phyloP scores from a whole-genome alignment of 805 yeast genomes.

The Metschnikowia cerradonensis region DNA sequence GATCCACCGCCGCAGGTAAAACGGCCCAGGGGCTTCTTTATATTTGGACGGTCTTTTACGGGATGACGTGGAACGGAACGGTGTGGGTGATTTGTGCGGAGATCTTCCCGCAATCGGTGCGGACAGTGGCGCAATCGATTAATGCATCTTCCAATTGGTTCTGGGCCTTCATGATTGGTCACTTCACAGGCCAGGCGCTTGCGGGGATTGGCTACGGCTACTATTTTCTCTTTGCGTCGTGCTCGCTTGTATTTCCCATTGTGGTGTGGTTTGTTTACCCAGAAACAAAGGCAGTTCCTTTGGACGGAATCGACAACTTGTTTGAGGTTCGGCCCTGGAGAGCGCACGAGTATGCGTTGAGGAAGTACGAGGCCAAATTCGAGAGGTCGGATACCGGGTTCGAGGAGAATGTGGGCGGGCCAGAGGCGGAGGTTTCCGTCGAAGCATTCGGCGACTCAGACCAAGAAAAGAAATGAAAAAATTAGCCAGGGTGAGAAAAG shows the following conservation, averaged over 20 bases:
- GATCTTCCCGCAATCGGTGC: conserved; percentile 40
- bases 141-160: conserved; percentile 47
- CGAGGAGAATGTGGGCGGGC: conserved; percentile 4
- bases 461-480: neutral
- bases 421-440: neutral
- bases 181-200: conserved; percentile 44
- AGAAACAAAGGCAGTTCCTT: conserved; percentile 36
- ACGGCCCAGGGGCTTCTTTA: conserved; percentile 45
- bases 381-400: conserved; percentile 5
- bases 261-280: conserved; percentile 33
- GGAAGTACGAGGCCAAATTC: conserved; percentile 18
- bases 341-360: conserved; percentile 27
- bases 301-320: conserved; percentile 30
- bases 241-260: conserved; percentile 25
- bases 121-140: conserved; percentile 41
- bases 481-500: too few relatives aligned
- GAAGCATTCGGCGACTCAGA: neutral
- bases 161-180: conserved; percentile 48
- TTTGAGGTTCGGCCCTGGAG: conserved; percentile 34
- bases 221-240: conserved; percentile 40
- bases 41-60: conserved; percentile 45
- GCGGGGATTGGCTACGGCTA: conserved; percentile 41
- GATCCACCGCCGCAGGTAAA: conserved; percentile 32
- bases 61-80: conserved; percentile 44
- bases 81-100: conserved; percentile 48